Base-by-base conservation (phyloP, 2,329 filamentous ascomycete genomes). In the Ceratocystis diversiconidia region DNA sequence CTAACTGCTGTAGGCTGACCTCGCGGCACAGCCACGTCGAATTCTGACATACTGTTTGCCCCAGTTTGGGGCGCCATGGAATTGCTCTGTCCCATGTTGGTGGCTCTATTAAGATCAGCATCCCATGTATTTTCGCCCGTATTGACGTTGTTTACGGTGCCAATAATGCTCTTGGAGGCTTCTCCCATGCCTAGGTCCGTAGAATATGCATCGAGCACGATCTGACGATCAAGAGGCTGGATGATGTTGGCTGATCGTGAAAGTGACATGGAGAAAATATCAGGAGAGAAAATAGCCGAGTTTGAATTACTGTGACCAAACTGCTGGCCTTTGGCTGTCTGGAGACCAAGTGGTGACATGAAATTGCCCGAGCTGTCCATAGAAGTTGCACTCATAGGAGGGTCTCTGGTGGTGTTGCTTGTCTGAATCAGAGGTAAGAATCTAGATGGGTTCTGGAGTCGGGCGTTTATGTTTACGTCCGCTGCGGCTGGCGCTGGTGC, bases 131-230 rank as follows among this genome's bases (percentile, higher is more conserved):
- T 48, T 8, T 48, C 61, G 3, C 43, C 30, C 7, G 46, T 30
- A 25, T n/a, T 30, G 44, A 48, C 19, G 17, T 19, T 28, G 61
- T 28, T 46, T 19, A 50, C 41, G 6, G 36, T 52, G 5, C 78
- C 77, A 70, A 80, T 75, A 61, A 78, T 70, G 5, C 73, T 73
- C 28, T 78, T 74, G 0, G 73, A 72, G 2, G 72, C 32, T 7
- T 36, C 55, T 50, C 71, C 71, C 62, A 79, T 76, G 6, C 73
- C 73, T 1, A 77, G 73, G 48, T 82, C 79, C 69, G 73, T 85
- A 75, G 70, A 83, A 71, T 91, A 92, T 1, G 85, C 87, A 46
- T 85, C 85, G 68, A 90, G 89, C 1, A 90, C 85, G 69, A 91
- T 83, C 71, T 90, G 87, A 2, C 87, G 81, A 70, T 92, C 88